phyloP scores from a whole-genome alignment of 805 yeast genomes.

The Zygotorulaspora florentina region DNA sequence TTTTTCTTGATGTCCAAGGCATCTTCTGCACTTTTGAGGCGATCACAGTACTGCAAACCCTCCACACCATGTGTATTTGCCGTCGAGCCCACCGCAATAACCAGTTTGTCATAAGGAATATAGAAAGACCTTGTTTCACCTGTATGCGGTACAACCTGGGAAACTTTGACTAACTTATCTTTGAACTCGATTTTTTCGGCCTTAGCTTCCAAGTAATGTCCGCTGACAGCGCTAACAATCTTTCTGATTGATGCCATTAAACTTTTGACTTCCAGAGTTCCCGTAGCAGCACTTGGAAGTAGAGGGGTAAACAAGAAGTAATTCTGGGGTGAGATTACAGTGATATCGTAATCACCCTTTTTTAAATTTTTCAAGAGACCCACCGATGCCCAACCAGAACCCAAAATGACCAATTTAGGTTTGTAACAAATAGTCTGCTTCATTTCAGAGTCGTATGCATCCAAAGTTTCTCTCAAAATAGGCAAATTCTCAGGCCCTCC shows the following conservation, averaged over 20 bases:
- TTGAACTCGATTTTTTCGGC: conserved; percentile 57
- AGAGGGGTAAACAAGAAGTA: conserved; percentile 67
- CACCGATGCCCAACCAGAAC: conserved; percentile 72
- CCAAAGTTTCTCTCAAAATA: conserved; percentile 51
- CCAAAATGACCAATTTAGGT: conserved; percentile 58
- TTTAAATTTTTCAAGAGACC: conserved; percentile 50
- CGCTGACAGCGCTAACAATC: conserved; percentile 48
- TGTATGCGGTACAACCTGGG: conserved; percentile 40
- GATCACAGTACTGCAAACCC: conserved; percentile 59
- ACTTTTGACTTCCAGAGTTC: conserved; percentile 62
- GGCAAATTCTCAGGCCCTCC: conserved; percentile 76
- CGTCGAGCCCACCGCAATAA: conserved; percentile 64
- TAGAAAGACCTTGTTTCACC: conserved; percentile 46
- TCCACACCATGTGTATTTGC: conserved; percentile 68
- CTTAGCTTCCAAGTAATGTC: conserved; percentile 59
- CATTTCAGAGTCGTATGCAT: conserved; percentile 50
- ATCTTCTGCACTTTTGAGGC: conserved; percentile 64
- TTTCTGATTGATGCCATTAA: conserved; percentile 60
- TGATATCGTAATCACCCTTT: conserved; percentile 56
- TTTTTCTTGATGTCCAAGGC: conserved; percentile 52
- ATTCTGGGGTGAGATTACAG: conserved; percentile 64
- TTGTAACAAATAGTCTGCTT: conserved; percentile 44
- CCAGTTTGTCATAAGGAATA: conserved; percentile 68
- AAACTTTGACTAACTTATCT: conserved; percentile 55
- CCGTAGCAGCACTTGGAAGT: conserved; percentile 67